Base-by-base conservation (phyloP, 2,329 filamentous ascomycete genomes). In the Thielaviopsis punctulata region DNA sequence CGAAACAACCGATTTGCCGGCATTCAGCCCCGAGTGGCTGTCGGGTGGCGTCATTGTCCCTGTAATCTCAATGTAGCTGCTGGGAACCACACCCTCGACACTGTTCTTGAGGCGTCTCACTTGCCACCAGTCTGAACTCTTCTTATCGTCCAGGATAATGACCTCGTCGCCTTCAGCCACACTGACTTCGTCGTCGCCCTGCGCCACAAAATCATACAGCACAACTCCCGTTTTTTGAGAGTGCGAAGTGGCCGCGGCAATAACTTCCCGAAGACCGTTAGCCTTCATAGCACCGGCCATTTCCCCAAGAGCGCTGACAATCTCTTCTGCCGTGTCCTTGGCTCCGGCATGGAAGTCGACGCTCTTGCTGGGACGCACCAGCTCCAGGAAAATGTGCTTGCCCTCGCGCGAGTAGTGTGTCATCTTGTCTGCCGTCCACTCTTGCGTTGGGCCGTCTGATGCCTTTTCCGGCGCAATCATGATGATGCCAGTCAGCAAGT, bases 101-200 rank as follows among this genome's bases (percentile, higher is more conserved):
- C 87, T 87, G 63, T 88, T 96, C 69, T 88, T 93, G 57, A 95
- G 62, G 33, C 89, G 79, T 55, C 85, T 79, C 33, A 98, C 87
- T 71, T 92, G 88, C 90, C 92, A 96, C 92, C 92, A 98, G 63
- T 98, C 92, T 55, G 95, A 88, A 57, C 89, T 95, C 67, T 89
- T 92, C 30, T 73, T 79, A 62, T 95, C 88, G 62, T 98, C 90
- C 52, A 96, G 65, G 51, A 98, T 72, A 44, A 94, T 70, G 41
- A 98, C 90, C 62, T 98, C 90, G 62, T 98, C 92, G 41, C 84
- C 92, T 21, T 84, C 76, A 23, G 78, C 81, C 46, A 98, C 92
- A 0, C 87, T 95, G 47, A 98, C 90, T 66, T 98, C 92, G 60
- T 98, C 92, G 7, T 95, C 86, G 33, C 89, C 89, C 64, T 96